A percentile compares a stretch with the other conserved stretches of the same genome.
Conservation (phyloP, 2,329 filamentous ascomycete genomes). For the Paracoccidioides lutzii region DNA sequence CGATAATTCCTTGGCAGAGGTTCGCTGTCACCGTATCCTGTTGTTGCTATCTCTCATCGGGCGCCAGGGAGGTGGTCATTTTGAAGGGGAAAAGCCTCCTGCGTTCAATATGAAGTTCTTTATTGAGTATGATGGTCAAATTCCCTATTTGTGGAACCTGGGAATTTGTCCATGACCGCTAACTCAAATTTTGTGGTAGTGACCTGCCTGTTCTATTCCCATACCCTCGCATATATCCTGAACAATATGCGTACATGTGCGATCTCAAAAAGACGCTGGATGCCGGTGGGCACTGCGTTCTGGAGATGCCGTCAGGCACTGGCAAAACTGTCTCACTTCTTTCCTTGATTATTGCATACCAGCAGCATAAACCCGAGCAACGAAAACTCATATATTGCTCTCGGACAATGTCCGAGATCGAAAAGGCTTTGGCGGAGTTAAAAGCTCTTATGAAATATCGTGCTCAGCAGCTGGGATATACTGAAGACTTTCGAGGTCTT, state of each 20-base stretch:
- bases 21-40: not conserved
- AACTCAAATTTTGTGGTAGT: conserved; percentile 27
- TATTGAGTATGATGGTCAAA: conserved; percentile 46
- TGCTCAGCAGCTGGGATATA: conserved; percentile 70
- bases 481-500: conserved; percentile 85
- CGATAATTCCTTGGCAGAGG: not conserved
- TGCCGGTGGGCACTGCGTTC: conserved; percentile 82
- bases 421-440: conserved; percentile 87
- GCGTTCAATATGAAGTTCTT: conserved; percentile 58
- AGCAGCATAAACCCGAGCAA: conserved; percentile 83
- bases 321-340: conserved; percentile 94
- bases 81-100: not conserved
- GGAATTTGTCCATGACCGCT: conserved; percentile 1
- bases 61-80: not conserved
- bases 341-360: conserved; percentile 92
- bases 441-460: conserved; percentile 93
- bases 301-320: conserved; percentile 98
- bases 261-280: conserved; percentile 83
- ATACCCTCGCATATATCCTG: conserved; percentile 62
- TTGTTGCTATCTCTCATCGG: not conserved
- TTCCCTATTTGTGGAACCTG: not conserved
- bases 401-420: conserved; percentile 98
- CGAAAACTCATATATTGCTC: conserved; percentile 98
- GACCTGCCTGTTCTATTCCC: conserved; percentile 59
- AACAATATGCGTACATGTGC: conserved; percentile 70